These are phyloP conservation scores for Zymoseptoria tritici DNA, from an alignment of 2,329 filamentous ascomycete species.

Conservation along the genomic window DNA sequence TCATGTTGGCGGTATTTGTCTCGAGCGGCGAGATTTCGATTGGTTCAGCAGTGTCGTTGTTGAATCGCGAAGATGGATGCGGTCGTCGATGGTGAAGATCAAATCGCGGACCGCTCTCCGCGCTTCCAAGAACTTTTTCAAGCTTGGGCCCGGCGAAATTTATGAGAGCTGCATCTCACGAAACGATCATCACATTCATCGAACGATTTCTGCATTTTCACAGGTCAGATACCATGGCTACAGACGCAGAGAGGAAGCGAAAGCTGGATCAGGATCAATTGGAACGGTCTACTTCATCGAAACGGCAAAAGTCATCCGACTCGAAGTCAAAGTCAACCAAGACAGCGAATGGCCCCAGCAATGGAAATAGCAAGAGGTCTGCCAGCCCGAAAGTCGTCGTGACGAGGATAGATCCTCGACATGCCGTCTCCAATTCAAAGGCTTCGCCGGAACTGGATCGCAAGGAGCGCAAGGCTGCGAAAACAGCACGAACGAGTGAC, in stretches of 20 bases:
- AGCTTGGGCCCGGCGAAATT: neutral
- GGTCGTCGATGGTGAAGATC: neutral
- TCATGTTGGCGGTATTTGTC: constrained; percentile 57
- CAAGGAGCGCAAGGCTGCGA: neutral
- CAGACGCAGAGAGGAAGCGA: constrained; percentile 14
- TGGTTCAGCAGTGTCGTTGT: neutral
- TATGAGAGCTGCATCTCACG: neutral
- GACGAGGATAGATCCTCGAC: neutral
- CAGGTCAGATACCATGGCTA: constrained; percentile 10
- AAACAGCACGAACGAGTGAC: neutral
- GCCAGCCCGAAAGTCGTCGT: constrained; percentile 7
- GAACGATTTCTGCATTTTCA: neutral
- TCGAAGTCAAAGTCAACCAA: constrained; percentile 7
- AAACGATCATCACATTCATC: neutral
- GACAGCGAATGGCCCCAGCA: constrained; percentile 6
- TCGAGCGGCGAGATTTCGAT: neutral
- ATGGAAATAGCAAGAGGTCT: neutral
- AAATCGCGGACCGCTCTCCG: neutral
- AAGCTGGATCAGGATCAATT: constrained; percentile 16
- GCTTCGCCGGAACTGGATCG: neutral
- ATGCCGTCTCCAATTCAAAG: neutral
- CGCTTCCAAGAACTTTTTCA: neutral
- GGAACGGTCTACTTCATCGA: constrained; percentile 11
- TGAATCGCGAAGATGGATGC: neutral
- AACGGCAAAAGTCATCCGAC: constrained; percentile 14